Base-by-base conservation (phyloP, 2,329 filamentous ascomycete genomes). In the Fusarium sublunatum region DNA sequence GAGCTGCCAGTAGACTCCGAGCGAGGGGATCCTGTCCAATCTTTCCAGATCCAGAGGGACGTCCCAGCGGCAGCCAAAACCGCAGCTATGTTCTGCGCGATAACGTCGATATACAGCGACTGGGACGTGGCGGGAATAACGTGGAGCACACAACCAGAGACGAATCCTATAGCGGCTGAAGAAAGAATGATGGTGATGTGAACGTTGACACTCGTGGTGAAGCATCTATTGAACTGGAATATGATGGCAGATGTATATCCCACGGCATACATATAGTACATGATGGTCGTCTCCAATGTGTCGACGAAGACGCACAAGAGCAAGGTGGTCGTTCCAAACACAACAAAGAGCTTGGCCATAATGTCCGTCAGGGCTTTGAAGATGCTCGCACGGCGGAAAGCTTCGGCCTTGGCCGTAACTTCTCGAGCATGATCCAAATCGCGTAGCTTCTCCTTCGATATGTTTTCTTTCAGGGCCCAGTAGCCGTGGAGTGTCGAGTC, bases 181-280 rank as follows among this genome's bases (percentile, higher is more conserved):
- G 29, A 29, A 40, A 61, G 49, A 10, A 61, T 58, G 13, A 61
- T 41, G 19, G 58, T 50, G 38, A 61, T 53, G 36, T 58, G 55
- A 9, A 40, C 41, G 3, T 43, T 42, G 15, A 58, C 58, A 9
- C 58, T 53, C 6, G 58, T 61, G 3, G 54, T 61, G 49, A 61
- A 61, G 49, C 58, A 61, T 10, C 58, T 43, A 49, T 61, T 61
- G 58, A 61, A 61, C 54, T 61, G 58, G 36, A 61, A 61, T 10
- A 58, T 44, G 35, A 61, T 50, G 26, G 55, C 45, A 7, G 34
- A 53, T 1, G 58, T 43, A 22, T 61, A 61, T 1, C 58, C 58
- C 22, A 61, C 19, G 5, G 38, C 42, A 28, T 61, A 61, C 45
- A 61, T 53, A 32, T 47, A 61, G 26, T 61, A 58, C 12, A 58